Percentiles rank a stretch among this genome's conserved stretches.
Evolutionary conservation across 2,329 filamentous ascomycete genomes (phyloP).

Genomic region (Epichloe bromicola): DNA sequence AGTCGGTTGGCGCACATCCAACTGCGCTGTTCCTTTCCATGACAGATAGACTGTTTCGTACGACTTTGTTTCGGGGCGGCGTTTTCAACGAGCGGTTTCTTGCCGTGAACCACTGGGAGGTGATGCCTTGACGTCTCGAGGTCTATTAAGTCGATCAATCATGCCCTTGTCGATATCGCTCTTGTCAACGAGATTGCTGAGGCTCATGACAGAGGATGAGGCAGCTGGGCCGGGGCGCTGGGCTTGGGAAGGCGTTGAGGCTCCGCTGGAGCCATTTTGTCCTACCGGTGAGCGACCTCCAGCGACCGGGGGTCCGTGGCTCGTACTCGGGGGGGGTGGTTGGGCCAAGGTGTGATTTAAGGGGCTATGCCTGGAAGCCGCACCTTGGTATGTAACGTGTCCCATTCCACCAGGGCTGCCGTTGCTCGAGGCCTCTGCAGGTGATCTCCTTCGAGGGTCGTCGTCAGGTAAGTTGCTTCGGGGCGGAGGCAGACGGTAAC

Average conservation of each 20-base stretch:
- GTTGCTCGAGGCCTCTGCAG: slow-evolving; percentile 33
- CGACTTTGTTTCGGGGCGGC: too few relatives aligned
- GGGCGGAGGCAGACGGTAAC: slow-evolving; percentile 33
- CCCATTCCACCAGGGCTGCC: slow-evolving; percentile 32
- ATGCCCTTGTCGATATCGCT: slow-evolving; percentile 43
- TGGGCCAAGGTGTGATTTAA: slow-evolving; percentile 23
- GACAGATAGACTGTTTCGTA: too few relatives aligned
- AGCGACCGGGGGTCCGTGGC: slow-evolving; percentile 17
- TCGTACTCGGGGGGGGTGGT: slow-evolving; percentile 5
- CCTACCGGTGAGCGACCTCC: slow-evolving; percentile 25
- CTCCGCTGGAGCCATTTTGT: slow-evolving; percentile 23
- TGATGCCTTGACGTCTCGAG: slow-evolving; percentile 10
- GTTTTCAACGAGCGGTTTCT: slow-evolving; percentile 6
- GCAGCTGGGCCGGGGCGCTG: slow-evolving; percentile 11
- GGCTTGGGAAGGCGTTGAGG: slow-evolving; percentile 20
- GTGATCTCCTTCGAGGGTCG: slow-evolving; percentile 36
- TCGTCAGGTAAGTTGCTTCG: slow-evolving; percentile 30
- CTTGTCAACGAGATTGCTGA: slow-evolving; percentile 37
- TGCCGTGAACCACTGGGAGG: neutral
- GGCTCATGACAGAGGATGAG: slow-evolving; percentile 35
- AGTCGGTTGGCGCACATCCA: too few relatives aligned
- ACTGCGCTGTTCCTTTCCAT: too few relatives aligned
- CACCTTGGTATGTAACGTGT: slow-evolving; percentile 25
- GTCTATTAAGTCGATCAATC: slow-evolving; percentile 37
- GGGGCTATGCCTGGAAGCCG: slow-evolving; percentile 24